A percentile compares a stretch with the other conserved stretches of the same genome.
Conservation (phyloP, 352 stramenopile species). For the Globisporangium rhizosaccharum region DNA sequence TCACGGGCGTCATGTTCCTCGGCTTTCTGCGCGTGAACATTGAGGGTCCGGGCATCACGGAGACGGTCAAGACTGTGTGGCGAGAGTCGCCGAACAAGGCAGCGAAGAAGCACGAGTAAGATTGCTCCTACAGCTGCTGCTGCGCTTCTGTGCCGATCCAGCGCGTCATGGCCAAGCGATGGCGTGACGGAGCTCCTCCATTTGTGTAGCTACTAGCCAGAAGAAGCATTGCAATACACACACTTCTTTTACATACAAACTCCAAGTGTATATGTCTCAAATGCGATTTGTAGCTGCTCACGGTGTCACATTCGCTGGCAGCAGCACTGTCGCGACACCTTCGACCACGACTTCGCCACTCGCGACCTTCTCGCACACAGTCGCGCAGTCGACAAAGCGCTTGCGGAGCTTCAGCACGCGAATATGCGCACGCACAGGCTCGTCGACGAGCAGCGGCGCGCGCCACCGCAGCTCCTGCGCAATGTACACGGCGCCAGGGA, state of each 20-base stretch:
- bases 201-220: background rate
- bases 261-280: no score
- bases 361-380: constrained; percentile 40
- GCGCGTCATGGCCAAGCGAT: background rate
- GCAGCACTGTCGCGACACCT: constrained; percentile 58
- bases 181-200: background rate
- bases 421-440: constrained; percentile 53
- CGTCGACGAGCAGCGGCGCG: constrained; percentile 53
- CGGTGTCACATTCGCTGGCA: constrained; percentile 20
- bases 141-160: background rate
- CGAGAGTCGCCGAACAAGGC: constrained; percentile 63
- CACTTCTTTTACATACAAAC: no score
- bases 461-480: constrained; percentile 68
- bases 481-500: constrained; percentile 73
- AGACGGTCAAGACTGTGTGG: constrained; percentile 86
- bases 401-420: constrained; percentile 51
- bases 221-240: no score
- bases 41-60: constrained; percentile 77
- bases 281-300: background rate
- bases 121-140: background rate
- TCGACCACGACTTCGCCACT: constrained; percentile 56
- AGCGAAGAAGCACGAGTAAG: constrained; percentile 26
- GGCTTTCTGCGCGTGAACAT: constrained; percentile 83
- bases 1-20: constrained; percentile 75
- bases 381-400: constrained; percentile 75